Evolutionary conservation across 345 rosid species (phyloP), one percentile per base, ranked within the genome.

Genomic region (Gossypium thurberi): DNA sequence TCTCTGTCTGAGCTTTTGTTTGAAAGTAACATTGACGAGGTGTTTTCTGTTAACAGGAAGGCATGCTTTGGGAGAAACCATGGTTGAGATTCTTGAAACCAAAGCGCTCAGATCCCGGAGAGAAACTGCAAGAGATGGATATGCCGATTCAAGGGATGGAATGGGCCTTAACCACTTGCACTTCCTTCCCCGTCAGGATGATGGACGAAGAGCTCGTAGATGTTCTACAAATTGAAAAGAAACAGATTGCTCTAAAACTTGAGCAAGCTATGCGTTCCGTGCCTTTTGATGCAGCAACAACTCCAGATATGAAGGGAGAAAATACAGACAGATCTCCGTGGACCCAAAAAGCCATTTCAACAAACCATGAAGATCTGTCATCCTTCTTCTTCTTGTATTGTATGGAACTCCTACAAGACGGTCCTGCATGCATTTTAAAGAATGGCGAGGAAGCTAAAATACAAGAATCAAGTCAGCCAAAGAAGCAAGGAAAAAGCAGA

Each of bases 61-160:
- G 95, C 83, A 79, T 86, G 86, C 81, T 78, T 73, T 94, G 98
- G 97, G 97, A 94, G 87, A 88, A 76, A 56, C 75, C 90, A 73
- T 93, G 91, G n/a, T 75, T 83, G 50, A 87, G 77, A 67, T 20
- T 85, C 58, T 78, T 80, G 81, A 84, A 80, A 72, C 74, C 85
- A 40, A 82, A 72, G 68, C 61, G 68, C 69, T 53, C 6, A 73
- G 82, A 83, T 53, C 83, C 86, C 1, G 86, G 71, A 74, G 83
- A 81, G 37, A 85, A 75, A 70, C 82, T 91, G 77, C 84, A 83
- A 69, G 91, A 82, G 74, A 73, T 87, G 71, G 89, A 89, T 69
- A 79, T 72, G 43, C 83, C 80, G 51, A 80, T 94, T 67, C 86
- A 82, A 78, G 97, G 93, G 60, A 94, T 94, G 95, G 91, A 92